Percentiles rank a stretch among this genome's conserved stretches.
These are phyloP conservation scores for Solioccasus polychromus DNA, from an alignment of 768 basidiomycete genomes.

Conservation along the genomic window DNA sequence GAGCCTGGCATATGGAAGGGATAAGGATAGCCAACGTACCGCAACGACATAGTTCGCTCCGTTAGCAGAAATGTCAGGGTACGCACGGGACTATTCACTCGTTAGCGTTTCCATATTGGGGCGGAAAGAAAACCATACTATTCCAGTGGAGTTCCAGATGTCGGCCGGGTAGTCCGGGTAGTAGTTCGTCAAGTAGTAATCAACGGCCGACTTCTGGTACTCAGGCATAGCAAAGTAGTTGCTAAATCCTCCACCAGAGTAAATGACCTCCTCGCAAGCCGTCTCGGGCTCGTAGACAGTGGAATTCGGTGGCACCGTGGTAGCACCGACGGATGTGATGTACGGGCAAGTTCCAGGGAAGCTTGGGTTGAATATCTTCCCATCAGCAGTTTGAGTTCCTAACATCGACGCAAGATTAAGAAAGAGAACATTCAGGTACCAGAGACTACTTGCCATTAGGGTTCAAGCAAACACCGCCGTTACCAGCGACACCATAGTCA, in stretches of 20 bases:
- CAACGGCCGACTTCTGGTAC: slow-evolving; percentile 38
- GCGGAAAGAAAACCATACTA: slow-evolving; percentile 4
- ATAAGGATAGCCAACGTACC: slow-evolving; percentile 15
- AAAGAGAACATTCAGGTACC: not conserved
- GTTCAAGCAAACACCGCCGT: slow-evolving; percentile 29
- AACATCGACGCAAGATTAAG: not conserved
- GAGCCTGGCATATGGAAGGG: not conserved
- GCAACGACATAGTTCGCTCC: slow-evolving; percentile 31
- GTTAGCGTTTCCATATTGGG: not conserved
- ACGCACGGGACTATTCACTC: slow-evolving; percentile 31
- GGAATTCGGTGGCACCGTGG: slow-evolving; percentile 39
- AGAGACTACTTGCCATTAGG: slow-evolving; percentile 17
- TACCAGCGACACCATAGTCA: slow-evolving; percentile 33
- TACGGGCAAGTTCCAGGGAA: slow-evolving; percentile 51
- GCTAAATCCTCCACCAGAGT: slow-evolving; percentile 42
- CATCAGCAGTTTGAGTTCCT: slow-evolving; percentile 41
- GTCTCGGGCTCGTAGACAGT: slow-evolving; percentile 47
- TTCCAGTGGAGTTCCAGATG: slow-evolving; percentile 31
- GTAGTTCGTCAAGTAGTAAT: slow-evolving; percentile 30
- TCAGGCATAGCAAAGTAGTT: slow-evolving; percentile 40
- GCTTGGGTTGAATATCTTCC: slow-evolving; percentile 49
- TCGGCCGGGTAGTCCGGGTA: slow-evolving; percentile 21
- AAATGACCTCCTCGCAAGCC: slow-evolving; percentile 41
- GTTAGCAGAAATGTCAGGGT: slow-evolving; percentile 39
- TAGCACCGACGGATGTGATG: slow-evolving; percentile 49